Evolutionary conservation across 2,329 filamentous ascomycete genomes (phyloP), one percentile per base, ranked within the genome.

Genomic region (Juglanconis juglandina): DNA sequence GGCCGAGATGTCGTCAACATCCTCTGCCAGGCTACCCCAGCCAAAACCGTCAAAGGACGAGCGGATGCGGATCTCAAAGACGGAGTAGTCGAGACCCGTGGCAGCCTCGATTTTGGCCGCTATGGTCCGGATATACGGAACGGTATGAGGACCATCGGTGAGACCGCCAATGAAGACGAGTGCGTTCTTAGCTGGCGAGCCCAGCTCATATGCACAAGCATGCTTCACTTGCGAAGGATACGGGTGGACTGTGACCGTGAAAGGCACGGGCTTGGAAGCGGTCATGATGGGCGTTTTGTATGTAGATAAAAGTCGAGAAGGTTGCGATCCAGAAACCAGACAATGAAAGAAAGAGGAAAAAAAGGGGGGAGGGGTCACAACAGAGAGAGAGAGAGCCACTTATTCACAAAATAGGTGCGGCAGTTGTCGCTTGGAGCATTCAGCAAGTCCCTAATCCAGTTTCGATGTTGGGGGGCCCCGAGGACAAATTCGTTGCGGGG

Each of bases 131-230:
- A 79, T 75, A 62, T 89, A 90, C 1, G 79, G 75, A 8, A 89
- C 80, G 0, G 85, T 87, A 64, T 89, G 83, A 61, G 88, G 83
- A 1, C 88, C 88, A 71, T 91, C 89, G 42, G 81, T 81, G 14
- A 92, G 81, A 41, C 89, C 89, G 63, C 87, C 88, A 64, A 91
- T 81, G 74, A 89, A 89, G 62, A 92, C 72, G 57, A 92, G 72
- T 3, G 85, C 86, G 72, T 90, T 85, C 10, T 42, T 52, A 17
- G 53, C 48, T 13, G 56, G 24, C 3, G 60, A 51, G 14, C 64
- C 63, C 52, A 66, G 56, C 48, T 70, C 69, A 53, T 70, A 70
- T 41, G 66, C 63, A 53, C 66, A 68, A 8, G 66, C 62, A 32
- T 61, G 33, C 13, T 50, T 63, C 7, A 66, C 65, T 14, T 65